A percentile compares a stretch with the other conserved stretches of the same genome.
These are phyloP conservation scores for Capronia coronata DNA, from an alignment of 2,329 filamentous ascomycete species.

Conservation along the genomic window DNA sequence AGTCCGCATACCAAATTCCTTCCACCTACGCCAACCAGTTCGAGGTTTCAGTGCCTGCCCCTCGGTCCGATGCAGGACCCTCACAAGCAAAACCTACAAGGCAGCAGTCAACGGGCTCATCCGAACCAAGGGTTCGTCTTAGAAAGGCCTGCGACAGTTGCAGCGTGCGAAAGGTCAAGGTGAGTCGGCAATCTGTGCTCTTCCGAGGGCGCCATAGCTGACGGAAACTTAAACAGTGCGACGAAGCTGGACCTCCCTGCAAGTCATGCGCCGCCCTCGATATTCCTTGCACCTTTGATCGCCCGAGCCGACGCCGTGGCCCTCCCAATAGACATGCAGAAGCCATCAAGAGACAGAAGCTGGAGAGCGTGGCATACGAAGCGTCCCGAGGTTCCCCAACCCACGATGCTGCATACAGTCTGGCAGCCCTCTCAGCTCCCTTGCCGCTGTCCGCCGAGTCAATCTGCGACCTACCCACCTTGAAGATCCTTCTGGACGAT, in stretches of 20 bases:
- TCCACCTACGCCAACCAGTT: slow-evolving; percentile 21
- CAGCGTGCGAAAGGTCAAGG: slow-evolving; percentile 50
- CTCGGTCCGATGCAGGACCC: slow-evolving; percentile 11
- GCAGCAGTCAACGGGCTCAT: slow-evolving; percentile 11
- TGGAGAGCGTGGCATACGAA: slow-evolving; percentile 33
- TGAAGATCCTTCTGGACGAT: slow-evolving; percentile 41
- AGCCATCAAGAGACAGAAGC: slow-evolving; percentile 56
- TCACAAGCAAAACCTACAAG: slow-evolving; percentile 9
- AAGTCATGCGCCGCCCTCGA: slow-evolving; percentile 58
- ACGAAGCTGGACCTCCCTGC: slow-evolving; percentile 60
- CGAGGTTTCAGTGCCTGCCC: slow-evolving; percentile 16
- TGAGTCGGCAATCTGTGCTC: slow-evolving; percentile 27
- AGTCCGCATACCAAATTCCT: slow-evolving; percentile 20
- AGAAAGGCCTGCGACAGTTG: slow-evolving; percentile 50
- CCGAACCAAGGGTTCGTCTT: slow-evolving; percentile 36
- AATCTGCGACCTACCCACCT: slow-evolving; percentile 39
- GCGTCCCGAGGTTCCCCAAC: slow-evolving; percentile 40
- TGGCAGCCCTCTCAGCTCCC: slow-evolving; percentile 45
- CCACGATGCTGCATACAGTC: slow-evolving; percentile 46
- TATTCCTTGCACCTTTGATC: slow-evolving; percentile 61
- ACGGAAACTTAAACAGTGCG: slow-evolving; percentile 46
- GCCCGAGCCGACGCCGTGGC: slow-evolving; percentile 57
- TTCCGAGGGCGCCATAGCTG: slow-evolving; percentile 6
- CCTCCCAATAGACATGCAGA: slow-evolving; percentile 62
- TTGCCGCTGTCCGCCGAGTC: slow-evolving; percentile 45